Evolutionary conservation across 306 rosid species (phyloP), one percentile per base, ranked within the genome.

Genomic region (barrel medic (Medicago truncatula)): DNA sequence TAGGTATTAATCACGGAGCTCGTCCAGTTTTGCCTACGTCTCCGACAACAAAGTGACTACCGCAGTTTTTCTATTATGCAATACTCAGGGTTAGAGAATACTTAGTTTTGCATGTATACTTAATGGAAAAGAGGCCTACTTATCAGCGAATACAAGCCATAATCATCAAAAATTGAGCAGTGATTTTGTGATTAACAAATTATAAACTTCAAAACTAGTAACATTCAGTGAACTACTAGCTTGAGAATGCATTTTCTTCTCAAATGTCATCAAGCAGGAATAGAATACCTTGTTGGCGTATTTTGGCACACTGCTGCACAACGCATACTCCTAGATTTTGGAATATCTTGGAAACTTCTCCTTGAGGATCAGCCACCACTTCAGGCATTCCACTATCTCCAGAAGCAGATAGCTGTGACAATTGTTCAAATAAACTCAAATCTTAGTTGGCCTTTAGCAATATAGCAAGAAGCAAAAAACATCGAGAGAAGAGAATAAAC

Each of bases 221-320:
- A 28, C 31, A 28, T 28, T 28, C 31, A 28, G 31, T 28, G 31
- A 3, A 28, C 31, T 3, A 28, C 31, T 28, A 28, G 31, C 31
- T 28, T 28, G 31, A 28, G 31, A 3, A 82, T 23, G 20, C 73
- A 40, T 60, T 78, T 75, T 46, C 18, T 65, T 67, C 71, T 64
- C 41, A 74, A 59, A 67, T 31, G 74, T 71, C 16, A 34, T 21
- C 63, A 80, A 53, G 74, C 20, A 25, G 23, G 34, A 67, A 75
- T 23, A 77, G 28, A 66, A 43, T 87, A 92, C 98, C 97, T 95
- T 95, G 99, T 82, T 95, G 96, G 76, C 97, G 97, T 66, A 95
- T 95, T 89, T 92, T 95, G 73, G 99, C 99, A 82, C 98, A 95
- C 80, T 92, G 99, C 74, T 88, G 99, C 79, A 95, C 99, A 67